Evolutionary conservation across 176 grass and related monocot species (phyloP), one percentile per base, ranked within the genome.

Genomic region (Paspalum vaginatum): DNA sequence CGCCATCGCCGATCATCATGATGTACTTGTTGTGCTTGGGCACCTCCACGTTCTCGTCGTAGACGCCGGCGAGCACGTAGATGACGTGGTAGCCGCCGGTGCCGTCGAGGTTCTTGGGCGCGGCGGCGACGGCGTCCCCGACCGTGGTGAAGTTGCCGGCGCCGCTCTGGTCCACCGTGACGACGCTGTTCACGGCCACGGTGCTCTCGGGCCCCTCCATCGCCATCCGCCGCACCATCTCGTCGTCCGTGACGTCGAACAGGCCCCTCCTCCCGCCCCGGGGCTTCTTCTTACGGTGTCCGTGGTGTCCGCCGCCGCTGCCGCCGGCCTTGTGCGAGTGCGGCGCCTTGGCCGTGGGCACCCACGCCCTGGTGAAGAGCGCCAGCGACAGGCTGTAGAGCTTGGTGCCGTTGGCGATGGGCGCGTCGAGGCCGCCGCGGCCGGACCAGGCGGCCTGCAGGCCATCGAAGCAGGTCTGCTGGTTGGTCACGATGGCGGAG

Each of bases 1-100:
- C 91, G 39, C 95, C 95, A 1, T 89, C 84, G 15, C 95, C 95
- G 2, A 98, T 49, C 85, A 98, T 98, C 95, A 98, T 95, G 50
- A 98, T 67, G 61, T 95, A 93, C 58, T 74, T 98, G 68, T 85
- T 87, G 61, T 78, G 86, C 60, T 90, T 86, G 24, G 86, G 56
- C 50, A 98, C 82, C 55, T 83, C 79, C 61, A 98, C 91, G 76
- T 95, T 93, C 80, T 98, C 95, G n/a, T 89, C 77, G 70, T 98
- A 98, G 11, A 98, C 90, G 14, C 95, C 92, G 20, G 38, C 80
- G 10, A 40, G 82, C 53, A 98, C 95, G 74, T 93, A 86, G 22
- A 98, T 95, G 7, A 98, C 53, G 87, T 91, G 81, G 68, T 98
- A 94, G 9, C 95, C 95, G 16, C 21, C 53, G 71, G 65, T 95